Base-by-base conservation (phyloP, 2,329 filamentous ascomycete species). In the Pseudogymnoascus sp. region DNA sequence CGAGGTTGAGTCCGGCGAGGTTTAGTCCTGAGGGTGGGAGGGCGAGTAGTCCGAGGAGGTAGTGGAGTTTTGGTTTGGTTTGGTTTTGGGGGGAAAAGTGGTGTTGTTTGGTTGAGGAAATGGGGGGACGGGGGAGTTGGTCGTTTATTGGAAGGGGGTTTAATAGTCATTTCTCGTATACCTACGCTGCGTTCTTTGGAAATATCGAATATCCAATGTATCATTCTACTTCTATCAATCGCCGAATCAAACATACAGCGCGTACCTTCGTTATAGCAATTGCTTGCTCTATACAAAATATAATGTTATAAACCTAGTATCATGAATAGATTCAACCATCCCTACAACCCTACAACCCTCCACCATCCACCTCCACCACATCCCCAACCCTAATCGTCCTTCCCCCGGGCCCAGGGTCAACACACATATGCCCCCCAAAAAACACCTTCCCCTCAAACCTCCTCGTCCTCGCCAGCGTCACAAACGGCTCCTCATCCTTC, bases 391-490 rank as follows among this genome's bases (percentile, higher is more conserved):
- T 70, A 57, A 85, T 78, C 1, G 76, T 68, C 26, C 75, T 71
- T 10, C 31, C 17, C 33, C 33, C 33, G 42, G 0, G 26, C 26
- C 23, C 21, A 62, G 76, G 72, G 6, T 74, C 62, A 67, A 84
- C 81, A 28, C 80, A 80, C 83, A 87, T 86, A 67, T 99, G 93
- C 65, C 89, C 86, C 4, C 95, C 95, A 78, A 99, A 99, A 69
- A 89, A 89, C 2, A 97, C 88, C 75, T 92, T 92, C 1, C 92
- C 91, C 61, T 90, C 86, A 67, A 91, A 86, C 64, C 90, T 84
- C 68, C 95, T 84, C 10, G 91, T 96, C 78, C 96, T 96, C 1
- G 90, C 88, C 64, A 99, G 77, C 0, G 92, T 97, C 3, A 89
- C 84, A 72, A 95, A 96, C 0, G 95, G 95, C 74, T 97, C 95